These are phyloP conservation scores for Garcia nutans DNA, from an alignment of 345 rosid species.

Conservation along the genomic window DNA sequence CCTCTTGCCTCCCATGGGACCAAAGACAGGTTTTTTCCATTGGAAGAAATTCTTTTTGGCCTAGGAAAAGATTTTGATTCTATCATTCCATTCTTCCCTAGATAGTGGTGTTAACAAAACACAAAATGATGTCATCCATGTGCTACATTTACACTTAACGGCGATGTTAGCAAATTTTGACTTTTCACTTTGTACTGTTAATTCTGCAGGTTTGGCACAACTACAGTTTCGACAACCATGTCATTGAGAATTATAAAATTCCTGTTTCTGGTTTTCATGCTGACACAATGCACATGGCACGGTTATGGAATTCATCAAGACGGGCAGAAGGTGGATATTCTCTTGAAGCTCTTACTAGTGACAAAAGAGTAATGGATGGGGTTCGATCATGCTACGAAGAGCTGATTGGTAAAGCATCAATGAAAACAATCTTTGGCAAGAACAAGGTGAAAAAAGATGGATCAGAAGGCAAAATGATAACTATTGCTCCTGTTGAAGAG, in stretches of 20 bases:
- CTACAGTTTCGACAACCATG: constrained; percentile 91
- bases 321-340: constrained; percentile 79
- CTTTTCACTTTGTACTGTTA: background rate
- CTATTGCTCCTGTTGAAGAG: constrained; percentile 79
- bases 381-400: constrained; percentile 41
- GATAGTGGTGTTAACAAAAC: background rate
- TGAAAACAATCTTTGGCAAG: constrained; percentile 87
- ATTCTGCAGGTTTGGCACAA: constrained; percentile 90
- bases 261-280: constrained; percentile 86
- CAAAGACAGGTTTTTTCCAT: background rate
- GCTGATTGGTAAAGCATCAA: constrained; percentile 78
- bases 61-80: background rate
- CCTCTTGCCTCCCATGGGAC: background rate
- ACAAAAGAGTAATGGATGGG: constrained; percentile 51
- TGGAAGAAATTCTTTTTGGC: background rate
- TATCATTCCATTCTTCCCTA: too few species aligned
- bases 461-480: constrained; percentile 66
- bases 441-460: constrained; percentile 85
- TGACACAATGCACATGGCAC: constrained; percentile 99
- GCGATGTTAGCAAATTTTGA: background rate
- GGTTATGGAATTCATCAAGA: constrained; percentile 92
- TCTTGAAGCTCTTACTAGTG: constrained; percentile 90
- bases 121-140: background rate
- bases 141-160: background rate
- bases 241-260: constrained; percentile 73